These are phyloP conservation scores for Pseudogymnoascus sp. DNA, from an alignment of 2,329 filamentous ascomycete species.

Conservation along the genomic window DNA sequence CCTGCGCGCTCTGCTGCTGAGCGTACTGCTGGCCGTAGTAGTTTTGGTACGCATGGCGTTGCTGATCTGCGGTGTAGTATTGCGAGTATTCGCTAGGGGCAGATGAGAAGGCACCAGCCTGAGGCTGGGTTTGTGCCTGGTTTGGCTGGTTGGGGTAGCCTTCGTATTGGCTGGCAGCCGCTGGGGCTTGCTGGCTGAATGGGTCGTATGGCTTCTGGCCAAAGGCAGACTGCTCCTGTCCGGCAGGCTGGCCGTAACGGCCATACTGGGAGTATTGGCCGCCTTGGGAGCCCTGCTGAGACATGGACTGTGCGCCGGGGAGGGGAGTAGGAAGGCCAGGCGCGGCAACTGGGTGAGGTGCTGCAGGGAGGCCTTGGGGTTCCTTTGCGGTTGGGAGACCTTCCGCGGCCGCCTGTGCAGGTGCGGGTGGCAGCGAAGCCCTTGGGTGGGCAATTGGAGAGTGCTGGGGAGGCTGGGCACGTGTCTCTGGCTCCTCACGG, in stretches of 20 bases:
- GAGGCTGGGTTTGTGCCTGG: conserved; percentile 50
- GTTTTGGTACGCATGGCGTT: conserved; percentile 67
- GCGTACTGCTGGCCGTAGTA: conserved; percentile 58
- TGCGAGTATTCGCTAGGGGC: conserved; percentile 73
- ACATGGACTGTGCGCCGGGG: conserved; percentile 32
- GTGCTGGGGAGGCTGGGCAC: conserved; percentile 85
- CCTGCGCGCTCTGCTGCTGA: conserved; percentile 46
- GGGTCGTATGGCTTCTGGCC: conserved; percentile 80
- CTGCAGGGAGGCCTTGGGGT: conserved; percentile 41
- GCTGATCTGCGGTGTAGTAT: conserved; percentile 74
- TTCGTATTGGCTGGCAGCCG: conserved; percentile 54
- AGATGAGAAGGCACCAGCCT: conserved; percentile 62
- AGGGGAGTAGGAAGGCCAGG: conserved; percentile 30
- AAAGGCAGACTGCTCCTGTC: conserved; percentile 52
- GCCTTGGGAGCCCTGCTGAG: conserved; percentile 27
- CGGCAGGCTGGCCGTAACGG: conserved; percentile 58
- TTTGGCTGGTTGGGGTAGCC: conserved; percentile 51
- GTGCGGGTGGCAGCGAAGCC: conserved; percentile 73
- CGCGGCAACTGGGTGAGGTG: conserved; percentile 36
- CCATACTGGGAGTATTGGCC: conserved; percentile 56
- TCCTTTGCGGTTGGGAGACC: conserved; percentile 41
- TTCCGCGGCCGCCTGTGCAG: conserved; percentile 46
- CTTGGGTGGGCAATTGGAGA: conserved; percentile 82
- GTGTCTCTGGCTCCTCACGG: conserved; percentile 89
- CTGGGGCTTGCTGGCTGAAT: conserved; percentile 67